Evolutionary conservation across 2,329 filamentous ascomycete species (phyloP), one percentile per base, ranked within the genome.

Genomic region (Helminthosporium solani): DNA sequence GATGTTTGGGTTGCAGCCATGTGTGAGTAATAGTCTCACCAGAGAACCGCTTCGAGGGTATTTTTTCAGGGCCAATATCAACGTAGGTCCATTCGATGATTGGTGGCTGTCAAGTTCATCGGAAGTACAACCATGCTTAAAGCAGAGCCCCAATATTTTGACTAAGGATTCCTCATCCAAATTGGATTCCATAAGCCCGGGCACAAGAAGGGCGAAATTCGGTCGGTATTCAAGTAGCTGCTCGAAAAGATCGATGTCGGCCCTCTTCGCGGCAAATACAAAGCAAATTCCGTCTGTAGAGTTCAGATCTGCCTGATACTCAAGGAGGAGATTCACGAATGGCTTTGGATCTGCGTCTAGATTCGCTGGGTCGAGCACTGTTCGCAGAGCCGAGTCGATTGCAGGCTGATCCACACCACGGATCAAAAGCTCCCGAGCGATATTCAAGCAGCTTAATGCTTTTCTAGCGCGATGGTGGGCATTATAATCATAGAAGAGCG

Each of bases 161-260:
- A 63, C 37, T 15, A 66, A 38, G 43, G 46, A 21, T 11, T 80
- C 75, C 46, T 84, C 78, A 2, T 75, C 60, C 1, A 78, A 60
- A 0, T 73, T 70, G 0, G 75, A 74, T 36, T 78, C 75, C 39
- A 86, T 79, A 1, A 86, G 75, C 27, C 73, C 75, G 16, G 80
- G 78, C 42, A 86, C 79, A 1, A 85, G 63, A 0, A 79, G 72
- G 35, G 75, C 71, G 1, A 75, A 70, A 3, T 73, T 75, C 0
- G 82, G 80, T 7, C 74, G 73, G 42, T 76, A 72, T 3, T 44
- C 42, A 33, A 68, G 43, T 6, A 67, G 56, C 35, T 60, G 64
- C 28, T 57, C 44, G 41, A 67, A 63, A 9, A 64, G 41, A 7
- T 34, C 35, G 9, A 42, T 43, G 38, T 54, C 47, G 27, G 53